Base-by-base conservation (phyloP, 768 basidiomycete species). In the button mushroom (Agaricus bisporus) region DNA sequence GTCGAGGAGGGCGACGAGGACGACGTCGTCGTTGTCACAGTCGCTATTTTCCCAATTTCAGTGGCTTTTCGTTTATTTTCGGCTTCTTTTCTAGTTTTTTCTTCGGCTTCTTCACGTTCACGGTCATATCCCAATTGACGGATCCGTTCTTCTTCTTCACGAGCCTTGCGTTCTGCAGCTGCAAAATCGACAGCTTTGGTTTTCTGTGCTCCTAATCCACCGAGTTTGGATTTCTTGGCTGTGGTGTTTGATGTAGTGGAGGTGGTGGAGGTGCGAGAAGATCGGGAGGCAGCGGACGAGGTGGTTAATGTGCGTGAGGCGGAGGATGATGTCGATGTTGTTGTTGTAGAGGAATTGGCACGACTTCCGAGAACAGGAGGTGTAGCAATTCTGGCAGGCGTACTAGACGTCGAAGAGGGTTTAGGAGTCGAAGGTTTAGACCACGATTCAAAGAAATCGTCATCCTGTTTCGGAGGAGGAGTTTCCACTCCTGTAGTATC, bases 361-460 rank as follows among this genome's bases (percentile, higher is more conserved):
- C 80, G 76, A 10, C 85, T 85, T 7, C 32, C 32, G 39, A 87
- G 68, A 26, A 76, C 72, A 14, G 88, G 85, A 3, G 84, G 81
- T 1, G 78, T 71, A 1, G 76, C 61, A 18, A 74, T 67, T 35
- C 79, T 70, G 15, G 53, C 53, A 4, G 79, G 72, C 3, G 82
- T 72, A n/a, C 79, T 68, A 10, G 84, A 69, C 4, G 76, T 63
- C 12, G 80, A 76, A 1, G 79, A 58, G 20, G 46, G 46, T 64
- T 79, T 82, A 4, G 80, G 78, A 6, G 80, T 78, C 32, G 76
- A 70, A 1, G 91, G 86, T 66, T 95, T 95, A 58, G 95, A 93
- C 95, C 95, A 98, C 25, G 91, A 88, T 44, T 91, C 85, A 72
- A 98, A 99, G 70, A 99, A 99, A 66, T 98, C 95, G 8, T 97